Conservation (phyloP, 331 rosid genomes). For the Telfairia occidentalis region DNA sequence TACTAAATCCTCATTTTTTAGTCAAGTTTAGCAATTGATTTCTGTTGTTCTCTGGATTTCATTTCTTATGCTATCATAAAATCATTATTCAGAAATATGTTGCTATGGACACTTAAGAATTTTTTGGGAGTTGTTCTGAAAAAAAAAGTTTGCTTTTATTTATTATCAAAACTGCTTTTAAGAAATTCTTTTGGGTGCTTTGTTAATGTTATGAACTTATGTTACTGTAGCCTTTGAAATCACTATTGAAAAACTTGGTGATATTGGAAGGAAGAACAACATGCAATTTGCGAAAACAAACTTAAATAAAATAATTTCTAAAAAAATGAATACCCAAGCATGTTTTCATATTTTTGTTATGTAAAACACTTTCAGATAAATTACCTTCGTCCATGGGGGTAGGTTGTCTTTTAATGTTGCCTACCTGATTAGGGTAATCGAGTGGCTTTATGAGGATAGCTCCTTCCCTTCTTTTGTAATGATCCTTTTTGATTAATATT, state of each 20-base stretch:
- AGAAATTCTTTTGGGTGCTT: background rate
- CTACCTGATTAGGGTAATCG: too few relatives aligned
- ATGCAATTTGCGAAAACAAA: background rate
- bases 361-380: background rate
- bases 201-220: background rate
- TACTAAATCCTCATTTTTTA: background rate
- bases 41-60: background rate
- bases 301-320: background rate
- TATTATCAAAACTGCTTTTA: background rate
- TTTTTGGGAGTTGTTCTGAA: background rate
- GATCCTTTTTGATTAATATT: too few relatives aligned
- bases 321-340: background rate
- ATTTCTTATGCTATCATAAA: background rate
- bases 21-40: background rate
- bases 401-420: background rate
- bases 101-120: background rate
- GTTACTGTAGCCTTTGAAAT: background rate
- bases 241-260: background rate
- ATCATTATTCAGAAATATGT: background rate
- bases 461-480: too few relatives aligned
- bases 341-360: background rate
- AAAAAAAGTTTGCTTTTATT: background rate
- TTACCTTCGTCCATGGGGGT: background rate
- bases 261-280: too few relatives aligned
- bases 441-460: too few relatives aligned